Evolutionary conservation across 23 red algal species (phyloP), one percentile per base, ranked within the genome.

Genomic region (Pyropia haitanensis): DNA sequence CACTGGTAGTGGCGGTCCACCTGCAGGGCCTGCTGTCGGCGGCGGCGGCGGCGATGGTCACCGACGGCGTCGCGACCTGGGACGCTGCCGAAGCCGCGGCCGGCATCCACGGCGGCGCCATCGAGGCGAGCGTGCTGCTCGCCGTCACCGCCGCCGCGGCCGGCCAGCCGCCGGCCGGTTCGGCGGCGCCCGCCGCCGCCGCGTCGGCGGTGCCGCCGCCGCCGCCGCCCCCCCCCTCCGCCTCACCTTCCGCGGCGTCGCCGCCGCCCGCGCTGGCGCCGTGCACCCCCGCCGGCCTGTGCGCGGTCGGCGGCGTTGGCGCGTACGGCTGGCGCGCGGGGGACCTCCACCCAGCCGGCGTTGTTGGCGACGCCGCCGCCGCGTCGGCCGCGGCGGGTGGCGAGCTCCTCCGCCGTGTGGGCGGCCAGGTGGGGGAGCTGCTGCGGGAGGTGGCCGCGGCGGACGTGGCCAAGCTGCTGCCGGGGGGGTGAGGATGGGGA

Each of bases 111-210:
- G 81, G 71, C 18, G 81, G 81, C 25, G 50, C 75, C 25, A 50
- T 77, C 60, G 81, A 86, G 74, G 75, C 81, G 8, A 60, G 68
- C 19, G 61, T 86, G 21, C 70, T 86, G 81, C 54, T 76, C 18
- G 44, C 69, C 61, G n/a, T 86, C 2, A 27, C 44, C 34, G 68
- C 70, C 6, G 56, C 73, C 18, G 24, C 75, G 15, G 81, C 76
- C 55, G 39, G 39, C 18, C 8, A 44, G 51, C 58, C 64, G 28
- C 16, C 49, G 20, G 18, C 69, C 3, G 34, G 27, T 2, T 22
- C 53, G 67, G 72, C 73, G 31, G 51, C 27, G 21, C 34, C 68
- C 6, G 56, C 26, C 30, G 17, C 25, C 17, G 24, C 25, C 23
- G 22, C 34, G n/a, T 16, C 53, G 20, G 13, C 18, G 13, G 20